Base-by-base conservation (phyloP, 805 yeast species). In the Helenozyma baotianmanensis region DNA sequence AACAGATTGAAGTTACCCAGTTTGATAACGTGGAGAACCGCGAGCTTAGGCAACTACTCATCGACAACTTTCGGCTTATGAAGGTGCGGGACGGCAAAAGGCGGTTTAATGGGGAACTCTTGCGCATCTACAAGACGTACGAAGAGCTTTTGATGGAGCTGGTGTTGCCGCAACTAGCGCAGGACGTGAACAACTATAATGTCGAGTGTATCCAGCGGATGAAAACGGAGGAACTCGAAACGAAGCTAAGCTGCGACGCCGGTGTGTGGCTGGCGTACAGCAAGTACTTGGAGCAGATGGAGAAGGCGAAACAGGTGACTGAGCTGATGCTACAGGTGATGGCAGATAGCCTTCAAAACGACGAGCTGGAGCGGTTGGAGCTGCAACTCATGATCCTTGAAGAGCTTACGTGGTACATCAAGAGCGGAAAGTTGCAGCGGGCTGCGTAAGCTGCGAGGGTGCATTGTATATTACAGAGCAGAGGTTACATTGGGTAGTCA, bases 151-250 rank as follows among this genome's bases (percentile, higher is more conserved):
- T 63, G 3, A 35, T 50, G 2, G 46, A 41, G 10, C 46, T 45
- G 14, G 38, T 64, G 8, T 27, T 62, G 8, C 70, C 69, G 1
- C 33, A 39, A 18, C 43, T 64, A 14, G 39, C 64, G 11, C 28
- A 32, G 13, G 60, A 57, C 19, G 32, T 42, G 15, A 33, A 33
- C 13, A 15, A 12, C 12, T 35, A 32, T 13, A 39, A 38, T 22
- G 25, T 35, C 3, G 27, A 21, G 14, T 13, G 21, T 9, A 28
- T 35, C 3, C 15, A 27, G 11, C 14, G 19, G 19, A 17, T 17
- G 19, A 17, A 6, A 8, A 8, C 7, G 8, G 5, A 5, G 19
- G 19, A 27, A n/a, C 9, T 32, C 10, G 24, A 14, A 9, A 22
- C 27, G 7, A 17, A 8, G 8, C 7, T 6, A 8, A 17, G 8